Evolutionary conservation across 495 filamentous ascomycete species (phyloP), one percentile per base, ranked within the genome.

Genomic region (Aspergillus panamensis): DNA sequence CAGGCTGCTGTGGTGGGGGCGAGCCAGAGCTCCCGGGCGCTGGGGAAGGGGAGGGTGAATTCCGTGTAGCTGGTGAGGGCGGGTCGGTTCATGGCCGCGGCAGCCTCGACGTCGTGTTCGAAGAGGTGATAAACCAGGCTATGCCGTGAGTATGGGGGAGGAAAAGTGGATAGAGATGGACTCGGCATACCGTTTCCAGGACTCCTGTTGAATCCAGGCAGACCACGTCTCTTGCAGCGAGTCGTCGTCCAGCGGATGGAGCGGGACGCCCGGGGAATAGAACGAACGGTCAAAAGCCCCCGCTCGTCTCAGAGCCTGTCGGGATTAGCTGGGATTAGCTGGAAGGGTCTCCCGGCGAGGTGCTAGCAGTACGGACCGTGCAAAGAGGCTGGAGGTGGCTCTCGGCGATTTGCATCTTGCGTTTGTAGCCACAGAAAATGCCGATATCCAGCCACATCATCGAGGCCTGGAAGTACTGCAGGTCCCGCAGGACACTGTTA

Each of bases 321-420:
- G 8, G 16, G 17, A 19, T 45, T 45, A 45, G n/a, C 16, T 17
- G n/a, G n/a, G n/a, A n/a, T n/a, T n/a, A n/a, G n/a, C n/a, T n/a
- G n/a, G n/a, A n/a, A n/a, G n/a, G n/a, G n/a, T n/a, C n/a, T n/a
- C n/a, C n/a, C n/a, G n/a, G n/a, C n/a, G n/a, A n/a, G n/a, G n/a
- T n/a, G n/a, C n/a, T n/a, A 13, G 8, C 10, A 32, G 14, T 39
- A 31, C 55, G 10, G 62, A 82, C 77, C 1, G 79, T 81, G 10
- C 75, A 65, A 2, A 82, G 64, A 37, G 76, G 71, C 19, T 77
- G 73, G 14, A 77, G 62, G 64, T 77, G 78, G 53, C 82, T 82
- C 53, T 86, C 82, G 0, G 83, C 78, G 35, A 87, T 81, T 62
- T 87, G 83, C 77, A 86, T 86, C 55, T 84, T 85, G 8, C 84